Percentiles rank a stretch among this genome's conserved stretches.
These are phyloP conservation scores for Protea cynaroides DNA, from an alignment of 164 flowering plant species.

Conservation along the genomic window DNA sequence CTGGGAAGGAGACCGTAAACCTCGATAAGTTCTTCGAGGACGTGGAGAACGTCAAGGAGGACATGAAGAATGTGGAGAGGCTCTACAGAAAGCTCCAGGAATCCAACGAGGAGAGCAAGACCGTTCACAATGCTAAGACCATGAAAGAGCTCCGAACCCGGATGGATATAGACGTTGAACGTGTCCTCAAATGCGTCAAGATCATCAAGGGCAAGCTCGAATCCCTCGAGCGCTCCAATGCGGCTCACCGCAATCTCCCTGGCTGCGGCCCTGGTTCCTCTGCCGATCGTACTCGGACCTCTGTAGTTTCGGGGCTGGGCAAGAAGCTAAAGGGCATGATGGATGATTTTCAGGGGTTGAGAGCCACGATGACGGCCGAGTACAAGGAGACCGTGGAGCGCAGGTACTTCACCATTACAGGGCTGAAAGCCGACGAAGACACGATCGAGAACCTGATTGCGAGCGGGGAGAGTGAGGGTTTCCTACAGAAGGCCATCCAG, in stretches of 20 bases:
- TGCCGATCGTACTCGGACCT: slow-evolving; percentile 29
- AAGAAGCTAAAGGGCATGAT: slow-evolving; percentile 33
- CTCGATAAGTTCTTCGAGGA: slow-evolving; percentile 30
- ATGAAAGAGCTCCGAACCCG: slow-evolving; percentile 20
- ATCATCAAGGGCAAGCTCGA: slow-evolving; percentile 26
- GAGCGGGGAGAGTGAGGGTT: slow-evolving; percentile 25
- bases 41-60: slow-evolving; percentile 30
- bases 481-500: slow-evolving; percentile 29
- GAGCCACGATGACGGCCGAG: slow-evolving; percentile 16
- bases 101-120: slow-evolving; percentile 24
- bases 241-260: slow-evolving; percentile 20
- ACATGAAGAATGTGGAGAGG: slow-evolving; percentile 19
- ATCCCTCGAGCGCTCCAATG: slow-evolving; percentile 25
- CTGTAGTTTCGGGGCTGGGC: slow-evolving; percentile 27
- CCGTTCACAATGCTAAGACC: slow-evolving; percentile 26
- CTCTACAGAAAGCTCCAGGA: slow-evolving; percentile 23
- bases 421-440: slow-evolving; percentile 23
- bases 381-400: slow-evolving; percentile 31
- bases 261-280: slow-evolving; percentile 32
- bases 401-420: slow-evolving; percentile 31
- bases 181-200: slow-evolving; percentile 22
- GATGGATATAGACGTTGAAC: slow-evolving; percentile 24
- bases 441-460: slow-evolving; percentile 26
- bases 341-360: slow-evolving; percentile 27
- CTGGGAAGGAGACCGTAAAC: slow-evolving; percentile 21